Conservation (phyloP, 805 yeast species). For the Komagataella pastoris region DNA sequence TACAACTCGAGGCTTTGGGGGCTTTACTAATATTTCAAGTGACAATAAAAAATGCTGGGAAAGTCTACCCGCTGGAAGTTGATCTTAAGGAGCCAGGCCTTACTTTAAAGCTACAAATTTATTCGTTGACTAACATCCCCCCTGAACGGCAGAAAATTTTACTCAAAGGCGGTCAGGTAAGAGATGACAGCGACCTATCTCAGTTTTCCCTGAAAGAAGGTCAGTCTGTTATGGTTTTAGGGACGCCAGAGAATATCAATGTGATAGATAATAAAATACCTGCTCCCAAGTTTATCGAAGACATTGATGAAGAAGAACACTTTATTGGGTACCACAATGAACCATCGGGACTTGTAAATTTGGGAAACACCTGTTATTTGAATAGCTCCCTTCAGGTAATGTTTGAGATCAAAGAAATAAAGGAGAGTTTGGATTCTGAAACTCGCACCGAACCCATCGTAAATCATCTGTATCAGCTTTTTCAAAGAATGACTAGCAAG, state of each 20-base stretch:
- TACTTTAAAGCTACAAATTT: slow-evolving; percentile 56
- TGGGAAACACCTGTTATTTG: slow-evolving; percentile 71
- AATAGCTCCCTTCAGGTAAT: slow-evolving; percentile 56
- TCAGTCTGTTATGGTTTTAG: slow-evolving; percentile 76
- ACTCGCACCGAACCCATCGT: slow-evolving; percentile 16
- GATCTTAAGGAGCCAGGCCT: slow-evolving; percentile 43
- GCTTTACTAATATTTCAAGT: slow-evolving; percentile 10
- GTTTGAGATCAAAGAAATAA: slow-evolving; percentile 29
- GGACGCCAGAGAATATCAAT: slow-evolving; percentile 67
- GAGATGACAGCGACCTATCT: slow-evolving; percentile 44
- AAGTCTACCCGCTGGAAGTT: slow-evolving; percentile 43
- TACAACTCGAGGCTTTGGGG: not conserved
- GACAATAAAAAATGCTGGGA: slow-evolving; percentile 56
- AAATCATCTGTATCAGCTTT: slow-evolving; percentile 25
- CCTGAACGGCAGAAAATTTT: slow-evolving; percentile 81
- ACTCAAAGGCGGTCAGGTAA: slow-evolving; percentile 79
- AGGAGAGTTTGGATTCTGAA: slow-evolving; percentile 14
- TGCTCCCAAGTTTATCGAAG: slow-evolving; percentile 52
- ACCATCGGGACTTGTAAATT: slow-evolving; percentile 56
- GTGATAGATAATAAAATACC: slow-evolving; percentile 33
- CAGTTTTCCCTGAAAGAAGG: slow-evolving; percentile 45
- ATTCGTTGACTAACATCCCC: slow-evolving; percentile 70
- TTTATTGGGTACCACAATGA: slow-evolving; percentile 21
- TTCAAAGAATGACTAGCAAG: slow-evolving; percentile 25
- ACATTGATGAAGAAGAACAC: slow-evolving; percentile 34